Conservation (phyloP, 108 stramenopile genomes). For the Skeletonema costatum region DNA sequence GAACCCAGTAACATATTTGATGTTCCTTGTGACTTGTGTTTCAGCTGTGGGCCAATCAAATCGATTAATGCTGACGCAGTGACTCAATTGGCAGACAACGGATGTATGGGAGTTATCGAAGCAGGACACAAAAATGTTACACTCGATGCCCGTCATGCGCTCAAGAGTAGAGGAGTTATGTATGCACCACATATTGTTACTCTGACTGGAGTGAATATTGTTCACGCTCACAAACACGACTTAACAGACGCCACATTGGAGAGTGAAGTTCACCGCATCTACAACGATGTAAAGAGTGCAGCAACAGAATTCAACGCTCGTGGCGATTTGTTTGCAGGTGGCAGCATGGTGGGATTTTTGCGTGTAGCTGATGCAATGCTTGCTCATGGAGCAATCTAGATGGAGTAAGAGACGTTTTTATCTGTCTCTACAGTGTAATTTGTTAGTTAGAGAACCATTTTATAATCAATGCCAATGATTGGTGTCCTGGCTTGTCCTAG, state of each 20-base stretch:
- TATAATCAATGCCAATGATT: background rate
- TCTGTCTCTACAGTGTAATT: background rate
- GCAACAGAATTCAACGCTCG: slow-evolving; percentile 95
- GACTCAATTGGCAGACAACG: slow-evolving; percentile 85
- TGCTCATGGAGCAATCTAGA: slow-evolving; percentile 92
- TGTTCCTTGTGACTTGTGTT: slow-evolving; percentile 92
- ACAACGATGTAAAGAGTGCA: slow-evolving; percentile 86
- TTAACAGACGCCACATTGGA: slow-evolving; percentile 80
- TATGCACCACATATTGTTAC: slow-evolving; percentile 92
- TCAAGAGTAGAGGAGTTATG: slow-evolving; percentile 89
- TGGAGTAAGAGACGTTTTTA: background rate
- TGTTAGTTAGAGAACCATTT: background rate
- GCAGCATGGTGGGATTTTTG: slow-evolving; percentile 94
- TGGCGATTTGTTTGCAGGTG: slow-evolving; percentile 90
- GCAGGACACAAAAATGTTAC: slow-evolving; percentile 87
- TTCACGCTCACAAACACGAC: slow-evolving; percentile 69
- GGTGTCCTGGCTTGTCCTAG: too few relatives aligned
- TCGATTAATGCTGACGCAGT: slow-evolving; percentile 78
- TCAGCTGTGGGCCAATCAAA: slow-evolving; percentile 89
- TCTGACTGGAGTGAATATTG: slow-evolving; percentile 84
- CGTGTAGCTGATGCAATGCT: slow-evolving; percentile 96
- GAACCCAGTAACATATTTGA: slow-evolving; percentile 77
- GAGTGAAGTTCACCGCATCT: slow-evolving; percentile 77
- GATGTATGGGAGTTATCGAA: slow-evolving; percentile 91
- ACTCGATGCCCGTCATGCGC: slow-evolving; percentile 59